Evolutionary conservation across 352 stramenopile genomes (phyloP).

Genomic region (Globisporangium paddicum): DNA sequence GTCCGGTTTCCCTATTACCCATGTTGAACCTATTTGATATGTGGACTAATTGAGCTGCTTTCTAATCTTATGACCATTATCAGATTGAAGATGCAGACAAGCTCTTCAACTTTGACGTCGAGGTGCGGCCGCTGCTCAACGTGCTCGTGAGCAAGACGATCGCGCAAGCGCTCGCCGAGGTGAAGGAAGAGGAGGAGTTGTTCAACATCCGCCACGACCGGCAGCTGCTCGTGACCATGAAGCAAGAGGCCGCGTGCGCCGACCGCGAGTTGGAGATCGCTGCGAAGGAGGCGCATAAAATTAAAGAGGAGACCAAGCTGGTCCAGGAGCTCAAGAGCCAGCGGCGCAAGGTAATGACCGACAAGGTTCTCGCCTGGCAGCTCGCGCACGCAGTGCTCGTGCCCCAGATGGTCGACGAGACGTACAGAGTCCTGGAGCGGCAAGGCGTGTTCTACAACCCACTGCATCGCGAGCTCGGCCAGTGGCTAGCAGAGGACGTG

Average conservation of each 20-base stretch:
- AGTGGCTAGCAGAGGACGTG: conserved; percentile 40
- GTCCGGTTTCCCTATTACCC: too few species aligned
- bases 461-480: conserved; percentile 35
- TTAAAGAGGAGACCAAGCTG: conserved; percentile 46
- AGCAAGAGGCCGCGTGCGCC: conserved; percentile 30
- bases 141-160: conserved; percentile 83
- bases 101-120: conserved; percentile 79
- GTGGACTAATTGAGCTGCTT: not conserved
- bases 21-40: too few species aligned
- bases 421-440: conserved; percentile 25
- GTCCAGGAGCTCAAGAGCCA: conserved; percentile 36
- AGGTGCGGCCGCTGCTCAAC: conserved; percentile 70
- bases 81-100: conserved; percentile 71
- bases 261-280: conserved; percentile 51
- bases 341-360: conserved; percentile 35
- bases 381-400: conserved; percentile 38
- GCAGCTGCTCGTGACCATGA: conserved; percentile 35
- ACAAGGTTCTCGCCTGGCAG: conserved; percentile 62
- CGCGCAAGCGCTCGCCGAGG: conserved; percentile 66
- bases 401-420: conserved; percentile 26
- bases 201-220: conserved; percentile 32
- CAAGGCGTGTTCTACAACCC: conserved; percentile 71
- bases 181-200: conserved; percentile 76
- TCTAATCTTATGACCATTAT: not conserved
- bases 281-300: conserved; percentile 36